These are phyloP conservation scores for Phytophthora hybrid DNA, from an alignment of 352 stramenopile species.

Conservation along the genomic window DNA sequence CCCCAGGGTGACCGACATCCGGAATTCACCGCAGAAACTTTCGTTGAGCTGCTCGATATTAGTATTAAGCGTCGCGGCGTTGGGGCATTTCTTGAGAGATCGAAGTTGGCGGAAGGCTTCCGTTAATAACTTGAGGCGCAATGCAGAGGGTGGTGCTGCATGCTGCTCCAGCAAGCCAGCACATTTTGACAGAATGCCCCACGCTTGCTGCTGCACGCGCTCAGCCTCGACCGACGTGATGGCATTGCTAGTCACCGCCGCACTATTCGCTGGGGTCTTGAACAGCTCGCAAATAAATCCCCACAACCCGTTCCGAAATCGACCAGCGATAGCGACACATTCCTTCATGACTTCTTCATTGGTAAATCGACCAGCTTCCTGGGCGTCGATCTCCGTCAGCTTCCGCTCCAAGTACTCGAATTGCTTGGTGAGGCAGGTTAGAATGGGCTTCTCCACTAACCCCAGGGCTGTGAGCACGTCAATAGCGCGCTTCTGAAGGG, in stretches of 20 bases:
- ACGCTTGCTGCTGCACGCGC: conserved; percentile 68
- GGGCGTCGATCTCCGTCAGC: conserved; percentile 41
- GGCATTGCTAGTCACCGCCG: conserved; percentile 26
- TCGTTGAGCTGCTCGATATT: conserved; percentile 74
- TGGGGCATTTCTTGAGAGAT: conserved; percentile 72
- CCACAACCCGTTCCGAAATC: conserved; percentile 78
- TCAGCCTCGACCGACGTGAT: conserved; percentile 78
- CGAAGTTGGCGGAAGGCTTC: conserved; percentile 74
- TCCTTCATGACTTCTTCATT: conserved; percentile 58
- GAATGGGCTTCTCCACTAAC: conserved; percentile 68
- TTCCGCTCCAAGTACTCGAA: conserved; percentile 70
- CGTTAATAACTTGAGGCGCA: conserved; percentile 62
- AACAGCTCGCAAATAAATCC: conserved; percentile 81
- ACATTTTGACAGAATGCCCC: conserved; percentile 59
- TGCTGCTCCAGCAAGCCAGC: conserved; percentile 62
- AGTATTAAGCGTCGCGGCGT: conserved; percentile 65
- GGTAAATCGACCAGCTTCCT: conserved; percentile 25
- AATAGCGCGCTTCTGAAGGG: conserved; percentile 61
- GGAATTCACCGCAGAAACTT: conserved; percentile 73
- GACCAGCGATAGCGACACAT: conserved; percentile 57
- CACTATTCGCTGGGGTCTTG: conserved; percentile 48
- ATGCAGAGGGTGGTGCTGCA: conserved; percentile 47
- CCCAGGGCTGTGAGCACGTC: conserved; percentile 63
- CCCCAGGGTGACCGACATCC: conserved; percentile 61
- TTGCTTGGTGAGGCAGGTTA: conserved; percentile 77